phyloP scores from a whole-genome alignment of 192 early-diverging fungal species.

The Entomortierella chlamydospora region DNA sequence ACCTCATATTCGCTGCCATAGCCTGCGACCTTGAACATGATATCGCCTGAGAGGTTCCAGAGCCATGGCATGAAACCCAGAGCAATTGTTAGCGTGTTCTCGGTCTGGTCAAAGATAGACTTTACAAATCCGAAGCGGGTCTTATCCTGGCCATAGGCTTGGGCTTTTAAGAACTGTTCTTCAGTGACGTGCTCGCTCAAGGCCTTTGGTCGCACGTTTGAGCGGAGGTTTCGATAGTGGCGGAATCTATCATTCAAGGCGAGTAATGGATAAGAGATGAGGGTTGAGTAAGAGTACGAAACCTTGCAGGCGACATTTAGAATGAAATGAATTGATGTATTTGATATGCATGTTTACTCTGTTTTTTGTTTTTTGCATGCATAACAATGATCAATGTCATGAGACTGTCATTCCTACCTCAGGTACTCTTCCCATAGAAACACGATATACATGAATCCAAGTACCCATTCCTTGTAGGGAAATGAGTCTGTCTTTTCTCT shows the following conservation, averaged over 20 bases:
- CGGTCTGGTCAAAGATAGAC: constrained; percentile 69
- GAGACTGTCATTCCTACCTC: constrained; percentile 57
- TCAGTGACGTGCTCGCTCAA: constrained; percentile 74
- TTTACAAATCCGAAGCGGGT: constrained; percentile 80
- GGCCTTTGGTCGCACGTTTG: constrained; percentile 74
- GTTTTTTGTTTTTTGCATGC: no score
- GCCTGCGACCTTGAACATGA: constrained; percentile 63
- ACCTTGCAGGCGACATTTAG: neutral
- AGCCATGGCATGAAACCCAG: constrained; percentile 81
- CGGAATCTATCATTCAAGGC: constrained; percentile 61
- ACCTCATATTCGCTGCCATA: constrained; percentile 79
- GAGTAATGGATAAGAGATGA: neutral
- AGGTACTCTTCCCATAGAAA: constrained; percentile 91
- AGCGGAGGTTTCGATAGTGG: constrained; percentile 79
- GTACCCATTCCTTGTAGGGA: constrained; percentile 85
- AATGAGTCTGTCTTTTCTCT: constrained; percentile 26
- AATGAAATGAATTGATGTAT: no score
- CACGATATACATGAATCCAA: constrained; percentile 76
- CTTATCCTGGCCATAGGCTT: constrained; percentile 89
- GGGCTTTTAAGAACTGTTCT: constrained; percentile 85
- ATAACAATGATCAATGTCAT: no score
- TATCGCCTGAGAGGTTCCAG: constrained; percentile 71
- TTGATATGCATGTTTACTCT: no score
- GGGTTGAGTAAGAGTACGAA: neutral
- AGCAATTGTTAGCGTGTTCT: constrained; percentile 73